Evolutionary conservation across 148 eudicot genomes (phyloP), one percentile per base, ranked within the genome.

Genomic region (Mesembryanthemum crystallinum): DNA sequence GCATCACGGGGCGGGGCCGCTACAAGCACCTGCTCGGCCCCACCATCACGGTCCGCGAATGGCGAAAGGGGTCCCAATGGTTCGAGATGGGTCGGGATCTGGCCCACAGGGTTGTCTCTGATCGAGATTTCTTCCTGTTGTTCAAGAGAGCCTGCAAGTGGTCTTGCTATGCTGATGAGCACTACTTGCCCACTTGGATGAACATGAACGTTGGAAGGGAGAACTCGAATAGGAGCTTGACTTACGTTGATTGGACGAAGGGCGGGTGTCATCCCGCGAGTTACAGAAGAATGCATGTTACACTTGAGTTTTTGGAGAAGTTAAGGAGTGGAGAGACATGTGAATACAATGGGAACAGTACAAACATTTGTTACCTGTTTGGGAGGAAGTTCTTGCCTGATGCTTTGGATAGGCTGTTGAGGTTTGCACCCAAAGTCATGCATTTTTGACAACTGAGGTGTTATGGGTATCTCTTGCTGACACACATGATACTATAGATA

Each of bases 21-120:
- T 94, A 92, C 90, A 92, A 90, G 84, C 79, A 79, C 69, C 73
- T 78, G 11, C 83, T 95, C 85, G 49, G 74, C 39, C 96, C 98
- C 15, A 11, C 74, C 52, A 79, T 95, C 43, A 83, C 88, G 0
- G 43, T 95, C 43, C 79, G 80, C 8, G 87, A 92, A 0, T 95
- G 98, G 97, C 83, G 96, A 28, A 94, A 94, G 72, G 98, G 97
- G 15, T 92, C 97, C 12, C 98, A 94, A 55, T 94, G 98, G 98
- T 92, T 95, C 45, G 96, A 92, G 83, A 84, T 83, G 45, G 83
- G 86, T 30, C 80, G 97, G 7, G 73, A 85, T 8, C 79, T 95
- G 7, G 94, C 97, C 8, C 8, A 82, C 0, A 75, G 83, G 17
- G 77, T 92, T 58, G 79, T 95, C 8, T 87, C 96, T 0, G 96